Evolutionary conservation across 2,329 filamentous ascomycete genomes (phyloP).

Genomic region (Xylariaceae sp.): DNA sequence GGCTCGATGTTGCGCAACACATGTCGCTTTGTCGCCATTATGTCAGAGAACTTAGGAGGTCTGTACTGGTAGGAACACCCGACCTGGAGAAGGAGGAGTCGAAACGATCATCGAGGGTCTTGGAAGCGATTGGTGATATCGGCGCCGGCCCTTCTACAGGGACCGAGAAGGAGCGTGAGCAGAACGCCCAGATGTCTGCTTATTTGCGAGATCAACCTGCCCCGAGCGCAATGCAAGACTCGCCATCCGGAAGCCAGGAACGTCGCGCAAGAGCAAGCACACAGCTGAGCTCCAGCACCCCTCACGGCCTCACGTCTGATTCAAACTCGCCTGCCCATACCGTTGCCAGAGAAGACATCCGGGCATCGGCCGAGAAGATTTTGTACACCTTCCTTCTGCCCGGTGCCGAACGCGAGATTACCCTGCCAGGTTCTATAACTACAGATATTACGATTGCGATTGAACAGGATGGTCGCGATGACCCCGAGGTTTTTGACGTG

Average conservation of each 20-base stretch:
- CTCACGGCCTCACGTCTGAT: constrained; percentile 60
- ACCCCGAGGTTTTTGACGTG: constrained; percentile 93
- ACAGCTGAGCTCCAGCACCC: constrained; percentile 54
- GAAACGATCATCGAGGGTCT: constrained; percentile 75
- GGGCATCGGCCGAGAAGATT: constrained; percentile 93
- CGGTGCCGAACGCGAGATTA: constrained; percentile 94
- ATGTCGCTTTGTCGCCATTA: constrained; percentile 97
- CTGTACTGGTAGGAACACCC: constrained; percentile 86
- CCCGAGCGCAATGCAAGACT: constrained; percentile 44
- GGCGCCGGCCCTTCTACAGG: constrained; percentile 56
- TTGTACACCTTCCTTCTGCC: constrained; percentile 96
- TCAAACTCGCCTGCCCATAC: constrained; percentile 79
- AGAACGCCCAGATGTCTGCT: constrained; percentile 85
- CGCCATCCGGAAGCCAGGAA: constrained; percentile 48
- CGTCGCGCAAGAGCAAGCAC: constrained; percentile 44
- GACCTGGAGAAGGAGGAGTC: constrained; percentile 77
- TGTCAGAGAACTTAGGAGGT: constrained; percentile 88
- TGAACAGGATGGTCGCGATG: constrained; percentile 85
- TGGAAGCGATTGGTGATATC: constrained; percentile 69
- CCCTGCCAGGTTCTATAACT: constrained; percentile 81
- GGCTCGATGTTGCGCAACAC: constrained; percentile 98
- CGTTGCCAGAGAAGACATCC: constrained; percentile 83
- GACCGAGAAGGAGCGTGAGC: constrained; percentile 66
- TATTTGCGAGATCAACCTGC: constrained; percentile 68
- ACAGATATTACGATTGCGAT: constrained; percentile 81